Conservation (phyloP, 192 early-diverging fungal species). For the Coemansia sp. region DNA sequence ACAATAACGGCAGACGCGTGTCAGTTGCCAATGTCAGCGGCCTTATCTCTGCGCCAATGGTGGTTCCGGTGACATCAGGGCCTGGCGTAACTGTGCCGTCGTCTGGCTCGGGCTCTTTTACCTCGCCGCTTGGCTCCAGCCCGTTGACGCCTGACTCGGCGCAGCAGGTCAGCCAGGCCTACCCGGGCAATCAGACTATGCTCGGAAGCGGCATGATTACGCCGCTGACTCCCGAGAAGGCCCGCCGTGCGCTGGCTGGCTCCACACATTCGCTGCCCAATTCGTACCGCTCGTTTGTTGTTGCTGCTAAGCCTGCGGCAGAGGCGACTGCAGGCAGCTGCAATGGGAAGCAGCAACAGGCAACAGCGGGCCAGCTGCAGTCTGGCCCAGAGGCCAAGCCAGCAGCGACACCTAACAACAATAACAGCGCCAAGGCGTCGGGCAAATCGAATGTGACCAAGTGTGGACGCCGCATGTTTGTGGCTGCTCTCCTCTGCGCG, state of each 20-base stretch:
- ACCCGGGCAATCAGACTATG: slow-evolving; percentile 38
- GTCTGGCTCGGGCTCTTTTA: slow-evolving; percentile 1
- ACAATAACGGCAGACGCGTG: neutral
- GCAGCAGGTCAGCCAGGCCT: slow-evolving; percentile 18
- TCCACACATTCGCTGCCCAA: slow-evolving; percentile 25
- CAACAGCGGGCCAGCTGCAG: neutral
- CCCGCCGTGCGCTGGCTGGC: slow-evolving; percentile 32
- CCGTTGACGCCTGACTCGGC: slow-evolving; percentile 35
- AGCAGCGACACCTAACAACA: neutral
- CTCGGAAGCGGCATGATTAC: slow-evolving; percentile 40
- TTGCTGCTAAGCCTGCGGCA: slow-evolving; percentile 7
- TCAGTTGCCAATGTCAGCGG: slow-evolving; percentile 6
- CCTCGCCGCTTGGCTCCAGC: slow-evolving; percentile 27
- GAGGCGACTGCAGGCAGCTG: neutral
- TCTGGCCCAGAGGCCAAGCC: too few species aligned
- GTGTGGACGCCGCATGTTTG: slow-evolving; percentile 80
- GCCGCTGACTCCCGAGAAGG: slow-evolving; percentile 25
- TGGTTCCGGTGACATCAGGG: slow-evolving; percentile 9
- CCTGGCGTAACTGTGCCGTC: slow-evolving; percentile 9
- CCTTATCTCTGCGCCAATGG: slow-evolving; percentile 12
- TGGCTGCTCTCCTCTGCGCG: slow-evolving; percentile 78
- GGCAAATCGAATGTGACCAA: slow-evolving; percentile 56
- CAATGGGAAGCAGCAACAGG: neutral
- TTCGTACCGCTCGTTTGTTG: slow-evolving; percentile 36
- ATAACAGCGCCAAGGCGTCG: slow-evolving; percentile 4